Conservation (phyloP, 2,329 filamentous ascomycete species). For the Thelonectria olida region DNA sequence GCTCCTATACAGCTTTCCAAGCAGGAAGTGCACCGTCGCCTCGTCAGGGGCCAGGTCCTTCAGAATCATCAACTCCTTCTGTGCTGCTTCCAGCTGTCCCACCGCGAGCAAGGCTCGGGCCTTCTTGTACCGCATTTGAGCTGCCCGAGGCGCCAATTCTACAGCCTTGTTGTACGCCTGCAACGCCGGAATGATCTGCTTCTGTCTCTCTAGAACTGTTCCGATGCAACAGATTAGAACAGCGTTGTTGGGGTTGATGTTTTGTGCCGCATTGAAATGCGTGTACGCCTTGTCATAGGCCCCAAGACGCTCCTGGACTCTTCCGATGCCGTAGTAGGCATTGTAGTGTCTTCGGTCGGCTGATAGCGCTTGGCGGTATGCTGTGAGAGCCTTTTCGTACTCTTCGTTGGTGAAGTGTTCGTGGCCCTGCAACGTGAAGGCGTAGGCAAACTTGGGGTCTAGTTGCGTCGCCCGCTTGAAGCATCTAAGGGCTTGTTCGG, state of each 20-base stretch:
- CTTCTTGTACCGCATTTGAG: slow-evolving; percentile 91
- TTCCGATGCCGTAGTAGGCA: slow-evolving; percentile 91
- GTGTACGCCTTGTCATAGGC: slow-evolving; percentile 90
- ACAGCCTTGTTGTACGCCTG: slow-evolving; percentile 85
- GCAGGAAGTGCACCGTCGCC: slow-evolving; percentile 92
- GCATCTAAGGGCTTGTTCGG: slow-evolving; percentile 92
- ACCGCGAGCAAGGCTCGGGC: slow-evolving; percentile 86
- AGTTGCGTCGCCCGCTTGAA: slow-evolving; percentile 95
- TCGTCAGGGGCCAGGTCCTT: slow-evolving; percentile 94
- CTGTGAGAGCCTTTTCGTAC: slow-evolving; percentile 90
- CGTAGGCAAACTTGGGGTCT: slow-evolving; percentile 91
- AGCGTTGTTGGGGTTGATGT: slow-evolving; percentile 93
- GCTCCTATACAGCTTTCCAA: slow-evolving; percentile 83
- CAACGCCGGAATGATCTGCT: slow-evolving; percentile 81
- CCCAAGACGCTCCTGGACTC: slow-evolving; percentile 88
- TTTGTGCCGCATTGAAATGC: slow-evolving; percentile 87
- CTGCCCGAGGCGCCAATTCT: slow-evolving; percentile 80
- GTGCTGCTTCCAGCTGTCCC: slow-evolving; percentile 74
- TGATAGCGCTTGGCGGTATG: slow-evolving; percentile 86
- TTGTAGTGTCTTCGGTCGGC: slow-evolving; percentile 94
- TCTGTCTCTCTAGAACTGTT: slow-evolving; percentile 87
- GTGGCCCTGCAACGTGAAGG: slow-evolving; percentile 94
- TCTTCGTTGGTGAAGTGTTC: slow-evolving; percentile 97
- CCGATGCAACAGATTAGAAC: slow-evolving; percentile 94
- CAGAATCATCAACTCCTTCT: slow-evolving; percentile 85